Evolutionary conservation across 257 asterid genomes (phyloP).

Genomic region (Solanum corneliomulleri): DNA sequence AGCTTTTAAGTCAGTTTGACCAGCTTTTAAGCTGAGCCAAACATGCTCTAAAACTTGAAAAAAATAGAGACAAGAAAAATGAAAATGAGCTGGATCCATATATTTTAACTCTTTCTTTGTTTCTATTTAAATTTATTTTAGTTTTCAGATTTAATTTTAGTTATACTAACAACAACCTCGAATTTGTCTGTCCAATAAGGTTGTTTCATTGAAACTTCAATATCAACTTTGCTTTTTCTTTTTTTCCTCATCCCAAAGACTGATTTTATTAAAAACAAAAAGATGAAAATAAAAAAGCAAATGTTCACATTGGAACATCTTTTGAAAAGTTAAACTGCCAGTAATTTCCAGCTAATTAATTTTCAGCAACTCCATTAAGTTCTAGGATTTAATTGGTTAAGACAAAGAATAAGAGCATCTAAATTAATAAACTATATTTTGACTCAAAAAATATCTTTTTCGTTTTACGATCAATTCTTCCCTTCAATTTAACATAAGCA

Average conservation of each 20-base stretch:
- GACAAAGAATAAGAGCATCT: background rate
- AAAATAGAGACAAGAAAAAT: no score
- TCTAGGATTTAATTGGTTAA: background rate
- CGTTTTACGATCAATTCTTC: no score
- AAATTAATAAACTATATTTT: background rate
- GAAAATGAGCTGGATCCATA: no score
- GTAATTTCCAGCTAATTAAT: background rate
- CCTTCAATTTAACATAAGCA: no score
- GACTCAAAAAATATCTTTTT: background rate
- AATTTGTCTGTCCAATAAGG: background rate
- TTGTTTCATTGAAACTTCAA: background rate
- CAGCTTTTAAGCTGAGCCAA: no score
- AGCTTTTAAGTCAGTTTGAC: no score
- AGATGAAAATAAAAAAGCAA: background rate
- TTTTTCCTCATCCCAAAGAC: background rate
- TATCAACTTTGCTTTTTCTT: background rate
- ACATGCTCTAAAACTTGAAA: no score
- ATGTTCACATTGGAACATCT: background rate
- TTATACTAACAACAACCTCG: background rate
- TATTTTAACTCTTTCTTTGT: background rate
- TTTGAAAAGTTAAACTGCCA: background rate
- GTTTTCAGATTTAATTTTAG: background rate
- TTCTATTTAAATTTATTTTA: no score
- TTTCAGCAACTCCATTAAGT: background rate
- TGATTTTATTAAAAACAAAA: background rate